Conservation (phyloP, 2,329 filamentous ascomycete genomes). For the Aspergillus nomiae region DNA sequence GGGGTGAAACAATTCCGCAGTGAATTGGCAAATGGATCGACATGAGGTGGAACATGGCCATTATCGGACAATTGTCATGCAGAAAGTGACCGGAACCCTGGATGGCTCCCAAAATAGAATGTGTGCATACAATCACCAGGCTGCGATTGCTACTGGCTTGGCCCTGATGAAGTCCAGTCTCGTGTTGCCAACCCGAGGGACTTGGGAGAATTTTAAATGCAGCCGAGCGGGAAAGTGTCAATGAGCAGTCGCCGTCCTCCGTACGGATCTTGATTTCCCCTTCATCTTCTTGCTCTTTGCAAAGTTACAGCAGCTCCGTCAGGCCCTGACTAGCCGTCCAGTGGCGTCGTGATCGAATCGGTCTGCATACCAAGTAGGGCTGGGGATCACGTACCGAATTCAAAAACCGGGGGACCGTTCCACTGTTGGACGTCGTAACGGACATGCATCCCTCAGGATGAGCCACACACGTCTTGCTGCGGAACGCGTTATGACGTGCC, state of each 20-base stretch:
- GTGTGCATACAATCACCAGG: too few species aligned
- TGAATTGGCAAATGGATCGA: neutral
- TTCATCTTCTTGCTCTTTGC: too few species aligned
- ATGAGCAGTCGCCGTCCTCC: neutral
- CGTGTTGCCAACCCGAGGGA: neutral
- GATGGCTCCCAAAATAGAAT: neutral
- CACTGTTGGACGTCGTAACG: neutral
- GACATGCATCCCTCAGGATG: neutral
- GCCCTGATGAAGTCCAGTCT: neutral
- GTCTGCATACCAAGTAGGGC: neutral
- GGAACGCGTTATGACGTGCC: neutral
- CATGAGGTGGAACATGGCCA: neutral
- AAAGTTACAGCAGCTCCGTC: too few species aligned
- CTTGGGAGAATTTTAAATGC: neutral
- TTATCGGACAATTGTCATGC: neutral
- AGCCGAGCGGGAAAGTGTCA: neutral
- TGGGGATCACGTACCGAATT: neutral
- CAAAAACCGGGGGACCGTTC: neutral
- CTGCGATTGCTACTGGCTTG: neutral
- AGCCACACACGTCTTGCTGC: neutral
- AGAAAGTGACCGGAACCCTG: neutral
- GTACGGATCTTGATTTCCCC: neutral
- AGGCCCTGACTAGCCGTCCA: too few species aligned
- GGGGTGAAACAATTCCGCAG: neutral
- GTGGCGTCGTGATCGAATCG: neutral